A percentile compares a stretch with the other conserved stretches of the same genome.
These are phyloP conservation scores for Neltuma alba DNA, from an alignment of 306 rosid species.

Conservation along the genomic window DNA sequence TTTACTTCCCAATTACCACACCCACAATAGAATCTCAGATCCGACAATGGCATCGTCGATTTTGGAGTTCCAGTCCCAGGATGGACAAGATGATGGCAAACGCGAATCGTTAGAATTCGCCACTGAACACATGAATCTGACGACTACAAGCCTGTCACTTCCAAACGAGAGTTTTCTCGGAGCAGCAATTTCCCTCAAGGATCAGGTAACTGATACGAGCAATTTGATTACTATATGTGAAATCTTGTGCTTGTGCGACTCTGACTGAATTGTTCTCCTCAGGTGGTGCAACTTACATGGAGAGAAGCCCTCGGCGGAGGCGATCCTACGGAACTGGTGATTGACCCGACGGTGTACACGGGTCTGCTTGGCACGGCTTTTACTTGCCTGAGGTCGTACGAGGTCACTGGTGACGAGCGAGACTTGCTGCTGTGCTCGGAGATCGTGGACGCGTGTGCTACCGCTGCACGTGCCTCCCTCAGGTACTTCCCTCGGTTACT, in stretches of 20 bases:
- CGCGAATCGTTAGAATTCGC: slow-evolving; percentile 47
- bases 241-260: background rate
- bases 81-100: slow-evolving; percentile 41
- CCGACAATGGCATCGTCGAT: slow-evolving; percentile 51
- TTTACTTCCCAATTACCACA: background rate
- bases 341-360: slow-evolving; percentile 73
- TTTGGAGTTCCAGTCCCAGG: slow-evolving; percentile 22
- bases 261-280: background rate
- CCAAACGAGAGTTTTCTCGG: slow-evolving; percentile 49
- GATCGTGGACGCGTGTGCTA: slow-evolving; percentile 61
- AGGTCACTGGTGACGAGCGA: slow-evolving; percentile 55
- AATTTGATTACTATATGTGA: background rate
- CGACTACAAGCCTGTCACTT: slow-evolving; percentile 40
- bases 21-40: background rate
- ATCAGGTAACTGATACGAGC: slow-evolving; percentile 47
- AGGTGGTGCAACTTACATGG: slow-evolving; percentile 82
- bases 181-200: slow-evolving; percentile 77
- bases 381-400: slow-evolving; percentile 72
- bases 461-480: slow-evolving; percentile 56
- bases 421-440: slow-evolving; percentile 68
- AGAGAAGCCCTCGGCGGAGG: slow-evolving; percentile 22
- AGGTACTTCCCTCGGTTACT: slow-evolving; percentile 52
- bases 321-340: slow-evolving; percentile 38
- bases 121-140: slow-evolving; percentile 34
- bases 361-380: slow-evolving; percentile 88